These are phyloP conservation scores for Monilinia polystroma DNA, from an alignment of 2,329 filamentous ascomycete species.

Conservation along the genomic window DNA sequence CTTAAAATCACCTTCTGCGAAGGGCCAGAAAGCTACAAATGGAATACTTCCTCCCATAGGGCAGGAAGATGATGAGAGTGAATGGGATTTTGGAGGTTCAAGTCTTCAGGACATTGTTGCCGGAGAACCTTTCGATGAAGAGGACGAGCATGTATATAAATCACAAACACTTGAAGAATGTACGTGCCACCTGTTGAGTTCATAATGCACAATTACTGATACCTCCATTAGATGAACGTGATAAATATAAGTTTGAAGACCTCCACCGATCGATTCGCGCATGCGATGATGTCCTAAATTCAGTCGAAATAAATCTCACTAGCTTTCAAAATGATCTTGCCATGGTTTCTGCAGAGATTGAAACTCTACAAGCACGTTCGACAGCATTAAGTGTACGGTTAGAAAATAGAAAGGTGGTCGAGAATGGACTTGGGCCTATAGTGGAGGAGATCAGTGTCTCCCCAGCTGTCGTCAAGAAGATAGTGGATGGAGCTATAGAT, in stretches of 20 bases:
- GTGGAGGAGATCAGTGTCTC: slow-evolving; percentile 91
- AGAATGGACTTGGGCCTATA: slow-evolving; percentile 80
- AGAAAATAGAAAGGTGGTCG: slow-evolving; percentile 85
- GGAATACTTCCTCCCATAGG: slow-evolving; percentile 36
- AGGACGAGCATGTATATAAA: slow-evolving; percentile 44
- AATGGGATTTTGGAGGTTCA: slow-evolving; percentile 76
- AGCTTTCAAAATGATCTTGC: slow-evolving; percentile 93
- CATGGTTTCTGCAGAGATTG: slow-evolving; percentile 90
- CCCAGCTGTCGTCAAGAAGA: slow-evolving; percentile 77
- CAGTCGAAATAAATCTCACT: slow-evolving; percentile 87
- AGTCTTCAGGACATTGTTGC: slow-evolving; percentile 62
- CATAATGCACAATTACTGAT: slow-evolving; percentile 24
- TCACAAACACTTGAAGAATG: slow-evolving; percentile 70
- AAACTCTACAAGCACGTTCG: slow-evolving; percentile 85
- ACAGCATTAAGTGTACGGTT: slow-evolving; percentile 78
- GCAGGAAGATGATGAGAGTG: slow-evolving; percentile 57
- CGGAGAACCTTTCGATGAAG: slow-evolving; percentile 16
- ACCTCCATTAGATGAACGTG: slow-evolving; percentile 62
- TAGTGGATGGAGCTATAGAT: slow-evolving; percentile 85
- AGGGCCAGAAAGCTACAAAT: slow-evolving; percentile 7
- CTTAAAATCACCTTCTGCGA: slow-evolving; percentile 25
- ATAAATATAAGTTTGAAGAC: slow-evolving; percentile 83
- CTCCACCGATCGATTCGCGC: slow-evolving; percentile 84
- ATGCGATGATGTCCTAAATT: slow-evolving; percentile 90
- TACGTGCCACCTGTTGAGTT: slow-evolving; percentile 46